Evolutionary conservation across 345 rosid genomes (phyloP).

Genomic region (Rhizophora mangle): DNA sequence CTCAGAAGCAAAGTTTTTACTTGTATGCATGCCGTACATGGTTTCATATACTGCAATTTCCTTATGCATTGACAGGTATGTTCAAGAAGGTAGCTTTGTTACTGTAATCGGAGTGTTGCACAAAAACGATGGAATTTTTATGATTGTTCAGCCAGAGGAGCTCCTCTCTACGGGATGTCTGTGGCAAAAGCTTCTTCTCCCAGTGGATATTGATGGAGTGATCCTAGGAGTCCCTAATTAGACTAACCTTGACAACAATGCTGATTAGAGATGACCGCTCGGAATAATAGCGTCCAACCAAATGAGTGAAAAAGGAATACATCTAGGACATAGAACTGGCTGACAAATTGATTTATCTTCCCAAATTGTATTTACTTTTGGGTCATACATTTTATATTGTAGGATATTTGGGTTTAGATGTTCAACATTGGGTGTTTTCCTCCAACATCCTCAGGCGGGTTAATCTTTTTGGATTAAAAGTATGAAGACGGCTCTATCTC

Average conservation of each 20-base stretch:
- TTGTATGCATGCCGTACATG: neutral
- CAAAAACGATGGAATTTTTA: constrained; percentile 29
- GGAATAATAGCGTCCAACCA: constrained; percentile 19
- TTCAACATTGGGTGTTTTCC: no score
- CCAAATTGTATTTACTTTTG: neutral
- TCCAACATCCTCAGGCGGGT: no score
- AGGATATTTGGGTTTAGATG: no score
- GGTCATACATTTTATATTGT: neutral
- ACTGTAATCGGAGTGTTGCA: constrained; percentile 44
- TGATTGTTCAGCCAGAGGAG: constrained; percentile 45
- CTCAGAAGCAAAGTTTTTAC: neutral
- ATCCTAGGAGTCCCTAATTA: constrained; percentile 27
- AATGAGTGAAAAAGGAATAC: neutral
- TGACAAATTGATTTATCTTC: neutral
- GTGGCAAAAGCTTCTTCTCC: constrained; percentile 47
- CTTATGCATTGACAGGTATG: constrained; percentile 32
- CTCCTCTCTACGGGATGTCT: constrained; percentile 45
- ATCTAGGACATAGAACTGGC: neutral
- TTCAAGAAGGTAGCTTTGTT: constrained; percentile 49
- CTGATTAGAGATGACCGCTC: constrained; percentile 7
- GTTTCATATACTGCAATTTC: constrained; percentile 15
- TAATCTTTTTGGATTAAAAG: no score
- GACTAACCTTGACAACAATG: neutral
- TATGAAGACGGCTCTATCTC: no score
- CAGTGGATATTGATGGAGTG: constrained; percentile 46